These are phyloP conservation scores for Nitzschia sp. DNA, from an alignment of 108 stramenopile genomes.

Conservation along the genomic window DNA sequence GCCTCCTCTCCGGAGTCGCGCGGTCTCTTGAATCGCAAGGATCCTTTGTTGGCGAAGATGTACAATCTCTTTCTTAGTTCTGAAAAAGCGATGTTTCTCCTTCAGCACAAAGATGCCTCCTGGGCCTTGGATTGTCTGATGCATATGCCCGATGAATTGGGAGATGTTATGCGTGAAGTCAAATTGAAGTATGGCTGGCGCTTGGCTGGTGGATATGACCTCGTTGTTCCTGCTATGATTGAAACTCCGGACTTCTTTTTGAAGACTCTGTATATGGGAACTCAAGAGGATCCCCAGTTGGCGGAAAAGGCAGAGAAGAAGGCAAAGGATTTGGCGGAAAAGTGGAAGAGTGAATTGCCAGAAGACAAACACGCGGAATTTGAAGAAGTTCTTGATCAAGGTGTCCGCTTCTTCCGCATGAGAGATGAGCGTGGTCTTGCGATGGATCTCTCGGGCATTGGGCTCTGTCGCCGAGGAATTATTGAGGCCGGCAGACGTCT, in stretches of 20 bases:
- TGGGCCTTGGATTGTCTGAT: constrained; percentile 12
- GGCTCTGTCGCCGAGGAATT: constrained; percentile 30
- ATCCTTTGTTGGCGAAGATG: constrained; percentile 15
- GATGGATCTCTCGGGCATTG: constrained; percentile 26
- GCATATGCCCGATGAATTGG: constrained; percentile 14
- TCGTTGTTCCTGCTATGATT: constrained; percentile 21
- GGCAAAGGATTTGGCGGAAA: constrained; percentile 9
- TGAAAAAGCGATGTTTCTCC: constrained; percentile 16
- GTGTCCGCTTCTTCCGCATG: constrained; percentile 27
- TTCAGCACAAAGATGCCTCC: constrained; percentile 7
- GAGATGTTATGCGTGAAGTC: constrained; percentile 7
- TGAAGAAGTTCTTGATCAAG: constrained; percentile 23
- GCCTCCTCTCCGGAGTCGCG: constrained; percentile 14
- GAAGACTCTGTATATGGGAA: constrained; percentile 17
- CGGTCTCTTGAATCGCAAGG: constrained; percentile 10
- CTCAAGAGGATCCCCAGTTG: constrained; percentile 7
- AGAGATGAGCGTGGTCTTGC: constrained; percentile 35
- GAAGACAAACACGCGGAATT: constrained; percentile 35
- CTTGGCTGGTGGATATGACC: constrained; percentile 27
- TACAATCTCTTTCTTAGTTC: not conserved
- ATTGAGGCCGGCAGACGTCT: constrained; percentile 24
- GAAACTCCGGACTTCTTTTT: constrained; percentile 32
- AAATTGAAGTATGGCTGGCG: constrained; percentile 28
- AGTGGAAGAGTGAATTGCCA: constrained; percentile 14
- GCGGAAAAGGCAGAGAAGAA: constrained; percentile 4